phyloP scores from a whole-genome alignment of 208 protist genomes.

The Wallacemonas rigidus region DNA sequence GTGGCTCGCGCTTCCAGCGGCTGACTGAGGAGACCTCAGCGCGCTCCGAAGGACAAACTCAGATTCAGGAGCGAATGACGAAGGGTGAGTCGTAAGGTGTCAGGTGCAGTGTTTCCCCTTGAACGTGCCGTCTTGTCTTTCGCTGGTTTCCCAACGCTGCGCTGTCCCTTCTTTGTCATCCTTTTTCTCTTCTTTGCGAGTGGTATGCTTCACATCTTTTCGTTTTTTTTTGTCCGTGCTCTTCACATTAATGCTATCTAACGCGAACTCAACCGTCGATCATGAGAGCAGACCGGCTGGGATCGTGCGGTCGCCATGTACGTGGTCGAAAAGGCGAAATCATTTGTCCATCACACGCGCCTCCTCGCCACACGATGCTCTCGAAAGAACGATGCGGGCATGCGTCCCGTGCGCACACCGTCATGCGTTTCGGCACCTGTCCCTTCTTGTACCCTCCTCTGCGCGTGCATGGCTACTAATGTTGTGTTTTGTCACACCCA shows the following conservation, averaged over 20 bases:
- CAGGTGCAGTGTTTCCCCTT: not conserved
- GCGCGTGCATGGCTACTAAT: too few relatives aligned
- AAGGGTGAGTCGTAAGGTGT: not conserved
- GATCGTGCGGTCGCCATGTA: too few relatives aligned
- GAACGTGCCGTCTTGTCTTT: conserved; percentile 8
- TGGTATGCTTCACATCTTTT: not conserved
- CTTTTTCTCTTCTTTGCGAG: conserved; percentile 1
- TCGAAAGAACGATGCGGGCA: too few relatives aligned
- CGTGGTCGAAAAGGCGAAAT: too few relatives aligned
- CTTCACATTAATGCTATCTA: not conserved
- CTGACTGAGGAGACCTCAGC: conserved; percentile 66
- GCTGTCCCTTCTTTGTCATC: conserved; percentile 5
- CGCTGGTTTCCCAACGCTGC: not conserved
- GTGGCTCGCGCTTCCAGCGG: conserved; percentile 80
- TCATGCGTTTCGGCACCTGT: too few relatives aligned
- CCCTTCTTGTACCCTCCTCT: too few relatives aligned
- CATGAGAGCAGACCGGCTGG: too few relatives aligned
- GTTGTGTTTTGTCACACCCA: too few relatives aligned
- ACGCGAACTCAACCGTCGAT: too few relatives aligned
- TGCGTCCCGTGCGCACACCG: too few relatives aligned
- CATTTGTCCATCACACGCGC: too few relatives aligned
- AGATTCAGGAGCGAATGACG: conserved; percentile 35
- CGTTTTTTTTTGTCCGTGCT: not conserved
- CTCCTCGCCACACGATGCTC: too few relatives aligned
- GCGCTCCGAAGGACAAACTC: conserved; percentile 38